Evolutionary conservation across 768 basidiomycete species (phyloP).

Genomic region (Mrakia blollopis): DNA sequence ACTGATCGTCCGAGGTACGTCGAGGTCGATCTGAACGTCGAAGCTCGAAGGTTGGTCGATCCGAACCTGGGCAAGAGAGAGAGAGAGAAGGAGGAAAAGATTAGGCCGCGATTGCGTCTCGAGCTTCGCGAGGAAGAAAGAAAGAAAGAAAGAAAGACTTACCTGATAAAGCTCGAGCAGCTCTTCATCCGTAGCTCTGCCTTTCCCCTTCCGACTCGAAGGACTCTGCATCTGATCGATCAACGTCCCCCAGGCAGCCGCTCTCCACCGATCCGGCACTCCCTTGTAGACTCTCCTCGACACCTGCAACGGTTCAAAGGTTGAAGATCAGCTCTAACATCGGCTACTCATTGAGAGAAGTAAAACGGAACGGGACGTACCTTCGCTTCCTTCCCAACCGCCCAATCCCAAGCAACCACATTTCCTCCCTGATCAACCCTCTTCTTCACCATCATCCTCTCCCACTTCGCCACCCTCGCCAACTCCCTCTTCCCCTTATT

Average conservation of each 20-base stretch:
- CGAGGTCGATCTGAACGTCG: slow-evolving; percentile 96
- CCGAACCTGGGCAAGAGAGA: not conserved
- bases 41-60: slow-evolving; percentile 77
- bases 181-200: slow-evolving; percentile 43
- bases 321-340: too few species aligned
- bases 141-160: slow-evolving; percentile 4
- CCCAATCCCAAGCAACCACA: slow-evolving; percentile 65
- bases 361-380: too few species aligned
- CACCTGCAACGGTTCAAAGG: slow-evolving; percentile 39
- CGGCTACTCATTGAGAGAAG: too few species aligned
- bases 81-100: not conserved
- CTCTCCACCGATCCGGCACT: slow-evolving; percentile 91
- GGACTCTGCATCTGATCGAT: slow-evolving; percentile 49
- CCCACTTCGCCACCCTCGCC: slow-evolving; percentile 83
- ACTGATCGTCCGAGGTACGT: slow-evolving; percentile 91
- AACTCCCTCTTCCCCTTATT: slow-evolving; percentile 54
- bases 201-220: slow-evolving; percentile 34
- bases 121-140: not conserved
- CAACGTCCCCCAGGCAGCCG: slow-evolving; percentile 83
- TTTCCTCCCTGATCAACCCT: slow-evolving; percentile 72
- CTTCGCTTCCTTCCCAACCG: slow-evolving; percentile 61
- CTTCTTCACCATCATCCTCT: slow-evolving; percentile 66
- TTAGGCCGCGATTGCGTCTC: not conserved
- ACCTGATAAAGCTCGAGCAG: slow-evolving; percentile 44
- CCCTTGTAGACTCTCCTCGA: slow-evolving; percentile 84